Evolutionary conservation across 2,329 filamentous ascomycete species (phyloP), one percentile per base, ranked within the genome.

Genomic region (Plectosphaerella sp.): DNA sequence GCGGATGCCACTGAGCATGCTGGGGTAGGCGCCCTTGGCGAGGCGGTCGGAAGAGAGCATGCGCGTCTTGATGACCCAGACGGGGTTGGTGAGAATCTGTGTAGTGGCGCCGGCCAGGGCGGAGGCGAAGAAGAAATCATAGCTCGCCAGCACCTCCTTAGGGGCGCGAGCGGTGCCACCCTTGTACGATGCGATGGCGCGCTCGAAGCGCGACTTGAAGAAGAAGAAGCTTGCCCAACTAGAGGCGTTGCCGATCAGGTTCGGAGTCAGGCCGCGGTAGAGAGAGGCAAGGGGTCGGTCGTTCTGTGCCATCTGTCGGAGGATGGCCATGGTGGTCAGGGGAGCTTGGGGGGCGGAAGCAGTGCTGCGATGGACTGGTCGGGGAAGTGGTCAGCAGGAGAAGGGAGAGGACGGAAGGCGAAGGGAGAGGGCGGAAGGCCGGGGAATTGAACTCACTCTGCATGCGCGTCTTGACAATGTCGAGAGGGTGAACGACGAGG

Each of bases 51-150:
- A 92, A 28, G 91, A 91, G 22, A 97, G 77, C 91, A 99, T 97
- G 57, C 94, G 88, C 9, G 93, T 97, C 76, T 97, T 97, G 67
- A 99, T 84, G 3, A 99, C 94, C 94, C 94, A 99, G 61, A 99
- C 86, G 3, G 94, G 94, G 67, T 97, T 97, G 28, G 94, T 97
- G 58, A 93, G 78, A 28, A 89, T 72, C 43, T 92, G 88, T 2
- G 91, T 96, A 41, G 89, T 69, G 16, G 87, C 76, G 28, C 93
- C 92, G 58, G 79, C 74, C 25, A 78, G 64, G n/a, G 75, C 88
- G 35, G 89, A 92, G 4, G 91, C 84, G 46, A 87, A 62, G 66
- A 97, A 93, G 73, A 92, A 96, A 69, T 96, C 91, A 24, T 76
- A 75, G 6, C 83, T 80, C 3, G 77, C 71, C 35, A 90, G 74